Percentiles rank a stretch among this genome's conserved stretches.
phyloP scores from a whole-genome alignment of 257 asterid genomes.

The Solanum corneliomulleri region DNA sequence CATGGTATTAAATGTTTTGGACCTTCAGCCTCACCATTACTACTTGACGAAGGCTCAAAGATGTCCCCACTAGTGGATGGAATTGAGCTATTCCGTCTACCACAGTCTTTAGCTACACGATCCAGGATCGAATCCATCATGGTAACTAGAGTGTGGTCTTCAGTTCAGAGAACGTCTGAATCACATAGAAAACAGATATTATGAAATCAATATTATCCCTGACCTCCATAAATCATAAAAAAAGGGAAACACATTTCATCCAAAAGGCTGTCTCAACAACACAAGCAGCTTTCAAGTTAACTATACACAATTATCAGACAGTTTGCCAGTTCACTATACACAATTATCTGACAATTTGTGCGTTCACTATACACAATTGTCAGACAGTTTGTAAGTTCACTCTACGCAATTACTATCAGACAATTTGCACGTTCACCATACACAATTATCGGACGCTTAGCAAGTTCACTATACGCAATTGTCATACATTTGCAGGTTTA shows the following conservation, averaged over 20 bases:
- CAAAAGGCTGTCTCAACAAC: background rate
- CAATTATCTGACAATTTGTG: background rate
- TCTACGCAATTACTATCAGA: background rate
- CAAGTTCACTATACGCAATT: background rate
- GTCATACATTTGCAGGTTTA: background rate
- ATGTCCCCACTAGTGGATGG: slow-evolving; percentile 36
- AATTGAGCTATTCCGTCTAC: slow-evolving; percentile 20
- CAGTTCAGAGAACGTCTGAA: background rate
- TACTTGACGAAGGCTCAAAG: slow-evolving; percentile 47
- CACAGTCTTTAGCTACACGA: slow-evolving; percentile 22
- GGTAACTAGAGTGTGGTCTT: background rate
- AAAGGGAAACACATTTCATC: background rate
- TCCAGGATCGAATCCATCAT: slow-evolving; percentile 21
- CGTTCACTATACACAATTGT: background rate
- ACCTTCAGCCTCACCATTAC: slow-evolving; percentile 31
- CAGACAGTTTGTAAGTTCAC: background rate
- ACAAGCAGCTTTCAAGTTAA: background rate
- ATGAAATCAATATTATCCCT: background rate
- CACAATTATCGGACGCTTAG: background rate
- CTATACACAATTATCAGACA: background rate
- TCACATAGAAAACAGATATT: background rate
- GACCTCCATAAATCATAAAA: background rate
- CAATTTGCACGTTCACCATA: background rate
- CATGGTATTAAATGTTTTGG: background rate
- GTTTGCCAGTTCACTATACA: background rate